Evolutionary conservation across 2,329 filamentous ascomycete species (phyloP), one percentile per base, ranked within the genome.

Genomic region (Botrytis fragariae): DNA sequence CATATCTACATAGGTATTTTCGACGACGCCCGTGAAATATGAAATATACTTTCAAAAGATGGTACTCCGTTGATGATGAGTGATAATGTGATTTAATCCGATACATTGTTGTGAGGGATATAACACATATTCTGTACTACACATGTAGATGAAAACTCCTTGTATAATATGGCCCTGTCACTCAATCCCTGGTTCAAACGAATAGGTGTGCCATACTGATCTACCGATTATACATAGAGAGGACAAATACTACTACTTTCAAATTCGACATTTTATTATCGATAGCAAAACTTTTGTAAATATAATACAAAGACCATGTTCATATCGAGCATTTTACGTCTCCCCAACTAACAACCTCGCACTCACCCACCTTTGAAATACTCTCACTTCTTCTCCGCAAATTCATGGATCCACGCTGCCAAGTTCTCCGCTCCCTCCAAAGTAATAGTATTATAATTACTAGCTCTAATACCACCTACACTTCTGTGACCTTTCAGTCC

Each of bases 401-500:
- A 90, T 0, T 82, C 80, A 18, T 83, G 79, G 70, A 94, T 86
- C 75, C 92, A 93, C 42, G 83, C 82, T 64, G 88, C 90, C 63
- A 95, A 85, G 82, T 91, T 91, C 82, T 92, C 85, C 0, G 89
- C 91, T 0, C 89, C 91, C 59, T 89, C 87, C 0, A 91, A 80
- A 0, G 92, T 83, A 60, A 98, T 91, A 2, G 93, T 92, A 83
- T 97, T 98, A 84, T 98, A 98, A 81, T 96, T 97, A 82, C 89
- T 92, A 32, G 91, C 92, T 22, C 95, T 89, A 75, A 98, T 95
- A 42, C 95, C 95, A 25, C 94, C 93, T 2, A 98, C 91, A 74
- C 88, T 92, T 75, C 95, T 88, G 82, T 98, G 95, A 0, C 95
- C 95, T 85, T 97, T 97, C 61, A 98, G 85, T 94, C 95, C 39